Evolutionary conservation across 1,139 yeast genomes (phyloP), one percentile per base, ranked within the genome.

Genomic region (Hansenula sp.): DNA sequence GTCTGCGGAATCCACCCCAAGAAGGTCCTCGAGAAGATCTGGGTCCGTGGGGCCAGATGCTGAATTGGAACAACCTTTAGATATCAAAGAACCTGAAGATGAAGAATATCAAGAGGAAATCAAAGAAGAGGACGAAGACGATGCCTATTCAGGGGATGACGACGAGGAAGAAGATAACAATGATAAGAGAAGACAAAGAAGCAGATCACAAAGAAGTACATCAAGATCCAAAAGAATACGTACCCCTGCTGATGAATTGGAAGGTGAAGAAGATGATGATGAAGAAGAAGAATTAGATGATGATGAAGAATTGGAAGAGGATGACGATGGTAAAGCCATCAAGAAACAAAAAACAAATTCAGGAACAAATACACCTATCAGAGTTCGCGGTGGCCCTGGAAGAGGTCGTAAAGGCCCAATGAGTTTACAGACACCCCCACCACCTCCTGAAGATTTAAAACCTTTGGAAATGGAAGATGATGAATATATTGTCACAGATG

Each of bases 401-500:
- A 53, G 61, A 47, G 61, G 61, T 12, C 51, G 60, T 35, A 56
- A 55, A 32, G 38, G 38, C 18, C 38, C 38, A 36, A 36, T 36
- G 38, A 5, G 9, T 12, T 18, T 36, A 18, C 16, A 33, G 6
- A 27, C 38, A 16, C 59, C 61, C 5, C 43, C 54, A 5, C 49
- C 51, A 1, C 43, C 52, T 3, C 55, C 51, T 44, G 69, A 66
- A 19, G 61, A 64, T 11, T 81, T 81, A 2, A 63, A 66, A 32
- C 71, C 74, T 15, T 67, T 81, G 47, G 72, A 72, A 35, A 74
- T 89, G 6, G 70, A 68, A n/a, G 77, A 84, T 54, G 96, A 91
- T 60, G 98, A 93, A 67, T 82, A 84, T 41, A 80, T 77, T 6
- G 72, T 90, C n/a, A 86, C 86, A 1, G 84, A 77, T 51, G 98